Base-by-base conservation (phyloP, 306 rosid genomes). In the Sindora glabra region DNA sequence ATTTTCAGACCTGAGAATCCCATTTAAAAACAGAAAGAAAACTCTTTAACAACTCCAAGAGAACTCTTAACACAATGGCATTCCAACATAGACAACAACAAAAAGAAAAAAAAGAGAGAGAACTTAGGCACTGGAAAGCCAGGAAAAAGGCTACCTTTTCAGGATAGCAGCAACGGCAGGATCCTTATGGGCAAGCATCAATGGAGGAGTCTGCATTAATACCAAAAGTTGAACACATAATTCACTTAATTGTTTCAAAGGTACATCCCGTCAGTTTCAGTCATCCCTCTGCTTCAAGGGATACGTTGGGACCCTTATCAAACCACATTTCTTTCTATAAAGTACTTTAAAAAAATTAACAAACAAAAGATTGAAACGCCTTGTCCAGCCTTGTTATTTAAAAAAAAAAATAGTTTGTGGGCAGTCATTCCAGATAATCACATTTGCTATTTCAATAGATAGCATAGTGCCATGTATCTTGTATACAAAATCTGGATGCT, bases 1-100 rank as follows among this genome's bases (percentile, higher is more conserved):
- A 59, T 60, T 79, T 59, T 92, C 98, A 76, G 88, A 88, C 68
- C 98, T 92, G 89, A 60, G 75, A 79, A 49, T 67, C 26, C 37
- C 67, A 64, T 29, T 3, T 62, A 46, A 25, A 37, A 64, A 1
- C 44, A 25, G 27, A 23, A n/a, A n/a, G n/a, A n/a, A n/a, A n/a
- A n/a, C n/a, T n/a, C n/a, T n/a, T 47, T 39, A 7, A 58, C 15
- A 69, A 41, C 21, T 46, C 52, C 39, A 54, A 59, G 50, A 57
- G 42, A 36, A 56, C 44, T 45, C 1, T 8, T 45, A 58, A 29
- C 13, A 36, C 48, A 41, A 45, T 13, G 23, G 21, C 41, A 51
- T 56, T 58, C 62, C 30, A 23, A 36, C 14, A 48, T 56, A 39
- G 47, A 73, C 24, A 17, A 24, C 51, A 47, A 14, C 56, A 50